Evolutionary conservation across 2,329 filamentous ascomycete species (phyloP).

Genomic region (Trichoderma citrinoviride): DNA sequence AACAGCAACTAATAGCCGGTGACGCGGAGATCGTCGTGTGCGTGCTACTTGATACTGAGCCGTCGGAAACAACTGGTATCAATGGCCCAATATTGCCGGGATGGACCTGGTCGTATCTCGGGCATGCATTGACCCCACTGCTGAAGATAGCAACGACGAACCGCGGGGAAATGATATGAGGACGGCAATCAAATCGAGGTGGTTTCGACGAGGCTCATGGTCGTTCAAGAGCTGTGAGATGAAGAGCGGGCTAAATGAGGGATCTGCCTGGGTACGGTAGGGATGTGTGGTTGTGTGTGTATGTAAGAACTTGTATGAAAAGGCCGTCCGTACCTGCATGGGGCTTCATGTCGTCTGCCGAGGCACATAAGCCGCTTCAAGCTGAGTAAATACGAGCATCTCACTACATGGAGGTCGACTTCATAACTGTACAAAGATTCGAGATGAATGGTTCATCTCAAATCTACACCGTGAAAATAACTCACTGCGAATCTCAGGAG

Average conservation of each 20-base stretch:
- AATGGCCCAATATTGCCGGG: not conserved
- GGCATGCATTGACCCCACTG: not conserved
- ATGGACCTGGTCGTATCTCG: not conserved
- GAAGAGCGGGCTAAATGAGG: not conserved
- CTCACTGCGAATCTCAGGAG: too few relatives aligned
- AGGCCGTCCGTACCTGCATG: not conserved
- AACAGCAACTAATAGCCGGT: not conserved
- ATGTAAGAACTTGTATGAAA: not conserved
- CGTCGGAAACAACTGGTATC: not conserved
- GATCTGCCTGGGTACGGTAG: not conserved
- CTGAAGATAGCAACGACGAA: not conserved
- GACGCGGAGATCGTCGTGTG: slow-evolving; percentile 10
- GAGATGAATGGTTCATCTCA: too few relatives aligned
- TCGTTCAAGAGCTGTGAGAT: not conserved
- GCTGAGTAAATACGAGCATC: too few relatives aligned
- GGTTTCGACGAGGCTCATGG: not conserved
- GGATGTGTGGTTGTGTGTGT: not conserved
- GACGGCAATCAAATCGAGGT: not conserved
- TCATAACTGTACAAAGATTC: too few relatives aligned
- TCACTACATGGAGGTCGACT: too few relatives aligned
- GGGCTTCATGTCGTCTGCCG: not conserved
- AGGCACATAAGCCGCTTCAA: too few relatives aligned
- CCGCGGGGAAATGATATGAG: not conserved
- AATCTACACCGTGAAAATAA: too few relatives aligned
- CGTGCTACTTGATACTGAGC: not conserved